Percentiles rank a stretch among this genome's conserved stretches.
phyloP scores from a whole-genome alignment of 192 early-diverging fungal species.

The Borealophlyctis nickersoniae region DNA sequence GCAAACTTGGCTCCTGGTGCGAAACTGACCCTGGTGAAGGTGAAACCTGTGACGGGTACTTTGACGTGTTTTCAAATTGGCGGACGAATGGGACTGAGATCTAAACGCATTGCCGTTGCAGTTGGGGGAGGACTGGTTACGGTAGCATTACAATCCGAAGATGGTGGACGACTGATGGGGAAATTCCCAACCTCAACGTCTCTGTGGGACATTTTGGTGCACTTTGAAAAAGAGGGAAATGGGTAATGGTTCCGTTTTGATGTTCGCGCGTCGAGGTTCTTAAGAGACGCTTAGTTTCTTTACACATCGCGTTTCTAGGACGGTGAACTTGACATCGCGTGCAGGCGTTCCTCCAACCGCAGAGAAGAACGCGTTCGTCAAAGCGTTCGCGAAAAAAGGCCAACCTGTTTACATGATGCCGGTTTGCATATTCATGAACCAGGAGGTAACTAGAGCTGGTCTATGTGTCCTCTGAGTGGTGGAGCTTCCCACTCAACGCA shows the following conservation, averaged over 20 bases:
- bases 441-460: constrained; percentile 54
- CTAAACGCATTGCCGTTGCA: neutral
- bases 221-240: constrained; percentile 49
- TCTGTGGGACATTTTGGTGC: constrained; percentile 69
- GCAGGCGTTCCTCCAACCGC: constrained; percentile 24
- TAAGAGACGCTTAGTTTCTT: neutral
- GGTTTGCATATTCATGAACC: constrained; percentile 59
- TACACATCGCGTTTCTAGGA: constrained; percentile 19
- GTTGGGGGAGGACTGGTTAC: constrained; percentile 22
- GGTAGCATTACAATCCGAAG: constrained; percentile 75
- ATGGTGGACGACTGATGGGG: constrained; percentile 60
- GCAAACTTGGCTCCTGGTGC: constrained; percentile 79
- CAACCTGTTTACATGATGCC: constrained; percentile 56
- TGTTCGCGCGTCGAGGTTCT: neutral
- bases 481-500: no score
- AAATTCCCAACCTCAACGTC: constrained; percentile 56
- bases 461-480: no score
- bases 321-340: constrained; percentile 54
- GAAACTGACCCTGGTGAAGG: constrained; percentile 59
- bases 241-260: constrained; percentile 29
- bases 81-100: neutral
- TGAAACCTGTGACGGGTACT: neutral
- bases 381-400: constrained; percentile 24
- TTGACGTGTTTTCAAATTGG: neutral
- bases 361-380: constrained; percentile 1